Conservation (phyloP, 139 green algal species). For the Pycnococcus provasolii region DNA sequence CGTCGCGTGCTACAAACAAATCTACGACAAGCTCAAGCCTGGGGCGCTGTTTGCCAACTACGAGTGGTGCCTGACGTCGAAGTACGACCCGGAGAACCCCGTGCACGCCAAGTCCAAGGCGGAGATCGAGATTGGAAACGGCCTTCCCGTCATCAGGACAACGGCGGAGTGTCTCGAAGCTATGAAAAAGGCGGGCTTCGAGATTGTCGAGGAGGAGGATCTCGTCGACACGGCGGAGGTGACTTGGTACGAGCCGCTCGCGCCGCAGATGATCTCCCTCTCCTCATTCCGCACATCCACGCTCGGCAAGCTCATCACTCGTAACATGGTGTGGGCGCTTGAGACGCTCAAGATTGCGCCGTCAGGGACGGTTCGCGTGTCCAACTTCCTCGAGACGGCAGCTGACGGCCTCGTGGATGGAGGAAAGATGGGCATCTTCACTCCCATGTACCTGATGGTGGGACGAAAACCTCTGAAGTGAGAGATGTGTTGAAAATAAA, state of each 20-base stretch:
- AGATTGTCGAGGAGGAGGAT: conserved; percentile 42
- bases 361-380: conserved; percentile 43
- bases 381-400: conserved; percentile 46
- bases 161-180: conserved; percentile 29
- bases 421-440: conserved; percentile 47
- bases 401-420: conserved; percentile 47
- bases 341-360: conserved; percentile 46
- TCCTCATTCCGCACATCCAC: conserved; percentile 44
- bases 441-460: conserved; percentile 45
- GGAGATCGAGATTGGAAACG: conserved; percentile 46
- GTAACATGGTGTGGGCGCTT: conserved; percentile 38
- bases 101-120: conserved; percentile 33
- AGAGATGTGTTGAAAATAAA: no score
- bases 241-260: conserved; percentile 46
- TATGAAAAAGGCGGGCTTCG: conserved; percentile 36
- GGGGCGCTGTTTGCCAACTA: conserved; percentile 38
- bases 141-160: conserved; percentile 38
- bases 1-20: conserved; percentile 37
- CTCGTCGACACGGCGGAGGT: conserved; percentile 43
- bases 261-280: conserved; percentile 25
- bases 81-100: conserved; percentile 33
- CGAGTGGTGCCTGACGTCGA: conserved; percentile 47
- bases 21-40: conserved; percentile 40
- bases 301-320: conserved; percentile 42
- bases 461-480: conserved; percentile 34